Evolutionary conservation across 495 filamentous ascomycete genomes (phyloP).

Genomic region (Podospora appendiculata): DNA sequence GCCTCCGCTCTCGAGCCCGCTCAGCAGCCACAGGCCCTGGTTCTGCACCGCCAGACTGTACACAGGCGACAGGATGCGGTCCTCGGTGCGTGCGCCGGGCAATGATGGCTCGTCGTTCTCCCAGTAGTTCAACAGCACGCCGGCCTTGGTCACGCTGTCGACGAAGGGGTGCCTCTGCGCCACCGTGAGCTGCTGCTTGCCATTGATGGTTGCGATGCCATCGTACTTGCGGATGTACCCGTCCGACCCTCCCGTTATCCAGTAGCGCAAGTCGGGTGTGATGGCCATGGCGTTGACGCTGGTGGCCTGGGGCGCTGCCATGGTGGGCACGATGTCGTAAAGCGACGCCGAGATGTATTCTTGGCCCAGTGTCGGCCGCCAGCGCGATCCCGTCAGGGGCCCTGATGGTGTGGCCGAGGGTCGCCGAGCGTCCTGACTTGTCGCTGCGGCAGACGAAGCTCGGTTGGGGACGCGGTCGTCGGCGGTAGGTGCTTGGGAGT

Average conservation of each 20-base stretch:
- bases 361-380: constrained; percentile 61
- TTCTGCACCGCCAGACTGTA: constrained; percentile 90
- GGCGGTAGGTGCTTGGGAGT: neutral
- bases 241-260: constrained; percentile 89
- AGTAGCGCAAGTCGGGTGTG: constrained; percentile 92
- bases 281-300: constrained; percentile 90
- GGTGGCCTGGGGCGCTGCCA: constrained; percentile 90
- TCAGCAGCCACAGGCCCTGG: constrained; percentile 83
- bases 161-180: constrained; percentile 96
- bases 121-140: constrained; percentile 92
- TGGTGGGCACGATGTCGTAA: constrained; percentile 96
- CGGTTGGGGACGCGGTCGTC: constrained; percentile 1
- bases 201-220: constrained; percentile 90
- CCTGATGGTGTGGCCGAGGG: constrained; percentile 42
- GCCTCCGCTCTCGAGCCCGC: constrained; percentile 79
- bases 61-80: constrained; percentile 65
- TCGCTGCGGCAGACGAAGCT: neutral
- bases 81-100: constrained; percentile 39
- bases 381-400: constrained; percentile 30
- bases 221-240: constrained; percentile 95
- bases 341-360: constrained; percentile 74
- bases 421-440: constrained; percentile 14
- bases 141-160: constrained; percentile 91
- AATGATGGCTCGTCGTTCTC: constrained; percentile 63
- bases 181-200: constrained; percentile 87